Base-by-base conservation (phyloP, 2,329 filamentous ascomycete species). In the Lanzia echinophila region DNA sequence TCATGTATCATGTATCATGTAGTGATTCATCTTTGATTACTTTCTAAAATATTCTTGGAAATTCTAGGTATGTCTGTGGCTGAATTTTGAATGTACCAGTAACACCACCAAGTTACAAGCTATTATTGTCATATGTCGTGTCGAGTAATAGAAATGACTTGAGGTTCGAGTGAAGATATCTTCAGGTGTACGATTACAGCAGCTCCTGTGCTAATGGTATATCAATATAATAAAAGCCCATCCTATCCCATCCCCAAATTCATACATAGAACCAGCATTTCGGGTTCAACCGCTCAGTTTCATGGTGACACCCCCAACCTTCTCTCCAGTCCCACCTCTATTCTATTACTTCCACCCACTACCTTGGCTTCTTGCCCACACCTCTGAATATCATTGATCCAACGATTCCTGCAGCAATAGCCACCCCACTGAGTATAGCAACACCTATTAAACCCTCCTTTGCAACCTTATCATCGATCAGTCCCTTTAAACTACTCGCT, bases 381-480 rank as follows among this genome's bases (percentile, higher is more conserved):
- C 90, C 88, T 71, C 83, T 86, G 68, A 97, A 79, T 59, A 99
- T 70, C 66, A 97, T 82, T 13, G 90, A 90, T 33, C 92, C 94
- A 15, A 97, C 84, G 15, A 96, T 84, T n/a, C 92, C 94, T 2
- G 91, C 94, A 2, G 89, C 92, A 58, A 97, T 86, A 51, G 92
- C 91, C 53, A 97, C 81, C 32, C 94, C 92, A 58, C 92, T 92
- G 42, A 97, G 83, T 68, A 99, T 97, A 42, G 94, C 94, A 54
- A 96, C 90, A 43, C 94, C 94, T 75, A 97, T 81, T 58, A 99
- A 71, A 0, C 94, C 94, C 73, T 99, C 94, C 75, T 86, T 95
- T 53, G 90, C 87, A 57, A 99, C 94, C 75, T 91, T 95, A 68
- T 97, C 92, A 70, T 99, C 92, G 65, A 99, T 95, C 69, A 97